Conservation (phyloP, 2,329 filamentous ascomycete species). For the Conoideocrella luteorostrata region DNA sequence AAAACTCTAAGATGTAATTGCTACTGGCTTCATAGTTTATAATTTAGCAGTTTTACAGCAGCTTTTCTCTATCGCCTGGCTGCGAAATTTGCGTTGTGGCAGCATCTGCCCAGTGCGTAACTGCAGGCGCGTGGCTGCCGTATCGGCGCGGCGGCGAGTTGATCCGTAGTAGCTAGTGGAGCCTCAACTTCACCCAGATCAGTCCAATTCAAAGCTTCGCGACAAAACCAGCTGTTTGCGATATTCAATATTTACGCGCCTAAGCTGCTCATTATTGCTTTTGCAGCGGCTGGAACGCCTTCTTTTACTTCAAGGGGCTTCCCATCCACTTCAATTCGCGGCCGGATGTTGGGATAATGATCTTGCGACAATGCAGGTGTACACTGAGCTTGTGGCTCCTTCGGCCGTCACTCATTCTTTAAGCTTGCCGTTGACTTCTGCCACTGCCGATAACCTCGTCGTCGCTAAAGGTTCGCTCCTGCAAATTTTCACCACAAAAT, state of each 20-base stretch:
- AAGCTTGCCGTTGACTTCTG: conserved; percentile 67
- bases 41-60: no score
- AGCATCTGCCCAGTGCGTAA: no score
- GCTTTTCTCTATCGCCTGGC: no score
- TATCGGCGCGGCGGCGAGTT: conserved; percentile 14
- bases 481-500: conserved; percentile 77
- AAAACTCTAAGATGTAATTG: no score
- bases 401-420: conserved; percentile 90
- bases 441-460: conserved; percentile 74
- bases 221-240: conserved; percentile 1
- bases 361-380: conserved; percentile 75
- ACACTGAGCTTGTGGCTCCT: conserved; percentile 89
- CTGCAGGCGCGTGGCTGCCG: no score
- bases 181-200: background rate
- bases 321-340: background rate
- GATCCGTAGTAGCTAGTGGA: conserved; percentile 11
- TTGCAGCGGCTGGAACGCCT: background rate
- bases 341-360: conserved; percentile 26
- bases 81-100: no score
- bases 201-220: background rate
- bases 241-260: background rate
- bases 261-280: background rate
- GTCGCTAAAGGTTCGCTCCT: conserved; percentile 89
- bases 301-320: background rate
- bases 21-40: no score